Conservation (phyloP, 495 filamentous ascomycete genomes). For the Penicillium waksmanii region DNA sequence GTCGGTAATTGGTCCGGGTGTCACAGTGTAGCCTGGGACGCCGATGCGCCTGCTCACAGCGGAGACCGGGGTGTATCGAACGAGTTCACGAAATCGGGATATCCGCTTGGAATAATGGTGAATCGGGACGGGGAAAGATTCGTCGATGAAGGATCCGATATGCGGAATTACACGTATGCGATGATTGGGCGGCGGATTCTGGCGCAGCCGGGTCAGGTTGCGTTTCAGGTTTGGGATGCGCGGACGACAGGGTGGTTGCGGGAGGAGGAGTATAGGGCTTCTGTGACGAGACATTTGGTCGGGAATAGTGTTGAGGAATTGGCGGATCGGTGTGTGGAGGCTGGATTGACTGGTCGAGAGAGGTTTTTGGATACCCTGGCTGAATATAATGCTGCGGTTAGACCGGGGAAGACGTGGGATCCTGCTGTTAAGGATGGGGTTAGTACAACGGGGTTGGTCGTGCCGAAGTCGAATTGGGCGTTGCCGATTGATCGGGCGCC, state of each 20-base stretch:
- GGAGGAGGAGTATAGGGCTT: constrained; percentile 59
- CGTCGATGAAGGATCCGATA: constrained; percentile 65
- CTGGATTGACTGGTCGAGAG: constrained; percentile 44
- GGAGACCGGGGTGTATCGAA: constrained; percentile 61
- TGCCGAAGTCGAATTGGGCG: constrained; percentile 69
- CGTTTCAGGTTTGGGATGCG: constrained; percentile 66
- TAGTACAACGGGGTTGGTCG: constrained; percentile 45
- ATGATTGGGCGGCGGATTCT: constrained; percentile 60
- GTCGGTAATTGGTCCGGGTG: constrained; percentile 65
- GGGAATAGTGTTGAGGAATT: constrained; percentile 56
- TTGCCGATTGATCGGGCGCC: constrained; percentile 55
- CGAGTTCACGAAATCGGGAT: constrained; percentile 68
- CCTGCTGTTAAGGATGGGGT: constrained; percentile 60
- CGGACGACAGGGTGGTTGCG: constrained; percentile 51
- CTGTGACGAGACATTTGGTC: constrained; percentile 53
- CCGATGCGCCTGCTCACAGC: constrained; percentile 50
- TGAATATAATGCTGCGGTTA: constrained; percentile 57
- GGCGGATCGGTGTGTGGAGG: constrained; percentile 45
- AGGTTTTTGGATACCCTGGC: constrained; percentile 51
- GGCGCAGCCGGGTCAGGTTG: constrained; percentile 55
- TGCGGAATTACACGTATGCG: constrained; percentile 68
- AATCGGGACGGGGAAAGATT: constrained; percentile 60
- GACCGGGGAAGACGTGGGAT: constrained; percentile 45
- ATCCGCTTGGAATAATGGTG: constrained; percentile 66
- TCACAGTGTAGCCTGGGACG: constrained; percentile 66